phyloP scores from a whole-genome alignment of 805 yeast genomes.

The Brettanomyces custersianus region DNA sequence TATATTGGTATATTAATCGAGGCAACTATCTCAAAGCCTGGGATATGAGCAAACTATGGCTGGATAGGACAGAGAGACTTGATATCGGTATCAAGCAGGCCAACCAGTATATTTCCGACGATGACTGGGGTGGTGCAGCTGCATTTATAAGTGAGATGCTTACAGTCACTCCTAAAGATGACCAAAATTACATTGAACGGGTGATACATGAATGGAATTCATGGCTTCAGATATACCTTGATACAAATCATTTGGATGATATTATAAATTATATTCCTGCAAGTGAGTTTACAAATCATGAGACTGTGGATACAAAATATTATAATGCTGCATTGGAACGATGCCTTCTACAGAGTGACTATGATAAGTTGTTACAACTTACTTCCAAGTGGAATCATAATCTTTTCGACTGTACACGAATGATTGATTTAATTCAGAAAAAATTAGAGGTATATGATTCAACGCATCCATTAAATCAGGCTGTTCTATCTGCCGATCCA shows the following conservation, averaged over 20 bases:
- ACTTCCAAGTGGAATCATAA: slow-evolving; percentile 49
- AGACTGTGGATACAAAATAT: slow-evolving; percentile 26
- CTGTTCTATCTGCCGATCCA: not conserved
- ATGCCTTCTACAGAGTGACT: slow-evolving; percentile 31
- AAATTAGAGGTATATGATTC: slow-evolving; percentile 26
- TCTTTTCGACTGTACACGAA: slow-evolving; percentile 36
- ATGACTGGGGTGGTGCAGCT: slow-evolving; percentile 51
- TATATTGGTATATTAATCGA: slow-evolving; percentile 60
- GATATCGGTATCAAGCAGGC: slow-evolving; percentile 53
- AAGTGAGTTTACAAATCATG: slow-evolving; percentile 11
- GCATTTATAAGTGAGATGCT: slow-evolving; percentile 36
- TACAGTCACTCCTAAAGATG: slow-evolving; percentile 15
- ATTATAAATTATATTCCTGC: slow-evolving; percentile 54
- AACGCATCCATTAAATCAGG: slow-evolving; percentile 1
- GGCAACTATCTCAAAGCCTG: slow-evolving; percentile 62
- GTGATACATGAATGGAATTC: slow-evolving; percentile 49
- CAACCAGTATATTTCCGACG: slow-evolving; percentile 30
- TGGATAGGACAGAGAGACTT: slow-evolving; percentile 41
- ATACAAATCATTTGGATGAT: slow-evolving; percentile 33
- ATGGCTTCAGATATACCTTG: slow-evolving; percentile 48
- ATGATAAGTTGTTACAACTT: slow-evolving; percentile 30
- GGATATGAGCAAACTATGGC: slow-evolving; percentile 57
- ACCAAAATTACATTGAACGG: slow-evolving; percentile 12
- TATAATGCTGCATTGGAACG: slow-evolving; percentile 41
- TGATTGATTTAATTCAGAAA: slow-evolving; percentile 40